Percentiles rank a stretch among this genome's conserved stretches.
These are phyloP conservation scores for Spiraea crenata DNA, from an alignment of 331 rosid species.

Conservation along the genomic window DNA sequence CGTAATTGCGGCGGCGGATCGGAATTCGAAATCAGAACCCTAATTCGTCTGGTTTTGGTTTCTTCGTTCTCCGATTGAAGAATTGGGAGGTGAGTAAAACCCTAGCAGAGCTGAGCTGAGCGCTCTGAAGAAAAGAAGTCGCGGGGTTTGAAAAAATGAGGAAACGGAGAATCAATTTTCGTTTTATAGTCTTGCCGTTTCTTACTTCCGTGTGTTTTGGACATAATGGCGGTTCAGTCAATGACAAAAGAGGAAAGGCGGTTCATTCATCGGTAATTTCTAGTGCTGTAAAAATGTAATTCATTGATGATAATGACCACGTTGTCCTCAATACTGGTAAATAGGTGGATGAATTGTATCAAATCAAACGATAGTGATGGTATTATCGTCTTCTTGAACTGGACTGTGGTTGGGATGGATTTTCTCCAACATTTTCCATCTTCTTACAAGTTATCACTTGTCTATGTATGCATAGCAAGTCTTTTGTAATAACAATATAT, in stretches of 20 bases:
- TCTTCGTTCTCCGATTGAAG: neutral
- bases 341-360: no score
- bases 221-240: neutral
- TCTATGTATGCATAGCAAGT: no score
- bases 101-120: constrained; percentile 24
- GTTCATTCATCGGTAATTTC: neutral
- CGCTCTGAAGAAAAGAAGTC: neutral
- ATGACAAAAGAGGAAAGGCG: no score
- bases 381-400: no score
- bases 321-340: no score
- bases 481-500: no score
- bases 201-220: neutral
- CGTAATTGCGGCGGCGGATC: neutral
- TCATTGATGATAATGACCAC: no score
- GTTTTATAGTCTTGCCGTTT: neutral
- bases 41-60: neutral
- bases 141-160: neutral
- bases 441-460: no score
- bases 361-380: no score
- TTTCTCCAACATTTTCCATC: no score
- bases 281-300: no score
- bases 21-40: constrained; percentile 13
- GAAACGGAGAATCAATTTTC: neutral
- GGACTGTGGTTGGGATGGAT: no score
- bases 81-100: constrained; percentile 12